These are phyloP conservation scores for Endotrypanum monterogeii DNA, from an alignment of 208 protist genomes.

Conservation along the genomic window DNA sequence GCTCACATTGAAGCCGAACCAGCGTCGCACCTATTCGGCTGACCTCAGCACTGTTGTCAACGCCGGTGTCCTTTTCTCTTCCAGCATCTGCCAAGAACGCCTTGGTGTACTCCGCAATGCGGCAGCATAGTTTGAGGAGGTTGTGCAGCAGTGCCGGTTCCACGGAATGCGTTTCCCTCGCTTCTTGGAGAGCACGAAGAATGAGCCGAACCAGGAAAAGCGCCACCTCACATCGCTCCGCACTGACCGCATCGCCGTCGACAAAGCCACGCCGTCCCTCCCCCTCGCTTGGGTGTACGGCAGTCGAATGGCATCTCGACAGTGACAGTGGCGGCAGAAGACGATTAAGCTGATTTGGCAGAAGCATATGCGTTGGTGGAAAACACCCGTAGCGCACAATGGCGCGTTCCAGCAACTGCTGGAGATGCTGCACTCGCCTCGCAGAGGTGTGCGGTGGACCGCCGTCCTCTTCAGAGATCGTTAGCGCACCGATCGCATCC, in stretches of 20 bases:
- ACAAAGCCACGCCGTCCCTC: not conserved
- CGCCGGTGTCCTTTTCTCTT: not conserved
- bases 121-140: constrained; percentile 57
- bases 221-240: constrained; percentile 24
- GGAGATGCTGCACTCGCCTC: constrained; percentile 3
- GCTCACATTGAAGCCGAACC: constrained; percentile 33
- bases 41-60: not conserved
- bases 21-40: constrained; percentile 21
- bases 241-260: not conserved
- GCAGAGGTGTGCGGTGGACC: not conserved
- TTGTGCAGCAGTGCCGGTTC: constrained; percentile 43
- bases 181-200: constrained; percentile 6
- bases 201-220: constrained; percentile 13
- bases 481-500: not conserved
- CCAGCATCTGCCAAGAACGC: not conserved
- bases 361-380: constrained; percentile 55
- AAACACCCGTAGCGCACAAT: constrained; percentile 23
- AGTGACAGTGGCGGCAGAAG: constrained; percentile 33
- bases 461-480: not conserved
- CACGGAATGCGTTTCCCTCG: not conserved
- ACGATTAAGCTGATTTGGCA: constrained; percentile 57
- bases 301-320: not conserved
- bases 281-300: not conserved
- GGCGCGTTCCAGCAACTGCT: constrained; percentile 16
- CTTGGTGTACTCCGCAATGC: constrained; percentile 36